Conservation (phyloP, 75 land plant genomes). For the Pinus tabuliformis region DNA sequence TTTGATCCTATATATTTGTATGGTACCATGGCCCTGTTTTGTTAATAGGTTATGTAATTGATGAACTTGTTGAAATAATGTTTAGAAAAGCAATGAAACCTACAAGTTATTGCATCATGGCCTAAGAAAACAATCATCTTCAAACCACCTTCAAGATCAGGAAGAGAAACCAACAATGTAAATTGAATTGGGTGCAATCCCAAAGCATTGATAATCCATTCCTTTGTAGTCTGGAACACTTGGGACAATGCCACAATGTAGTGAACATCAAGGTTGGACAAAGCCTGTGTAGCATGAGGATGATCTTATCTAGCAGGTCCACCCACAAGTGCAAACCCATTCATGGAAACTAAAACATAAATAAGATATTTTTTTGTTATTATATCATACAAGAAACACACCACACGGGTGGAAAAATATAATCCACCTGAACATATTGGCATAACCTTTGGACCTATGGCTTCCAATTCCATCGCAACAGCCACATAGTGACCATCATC, state of each 20-base stretch:
- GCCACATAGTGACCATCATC: slow-evolving; percentile 98
- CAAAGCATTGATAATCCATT: slow-evolving; percentile 91
- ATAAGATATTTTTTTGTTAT: slow-evolving; percentile 81
- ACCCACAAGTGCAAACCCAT: slow-evolving; percentile 97
- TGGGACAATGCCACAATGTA: slow-evolving; percentile 95
- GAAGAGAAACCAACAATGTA: slow-evolving; percentile 93
- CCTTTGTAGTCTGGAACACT: slow-evolving; percentile 99
- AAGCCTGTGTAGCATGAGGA: slow-evolving; percentile 86
- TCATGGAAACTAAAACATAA: slow-evolving; percentile 82
- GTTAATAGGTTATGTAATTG: too few relatives aligned
- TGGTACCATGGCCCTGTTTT: neutral
- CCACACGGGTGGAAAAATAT: slow-evolving; percentile 91
- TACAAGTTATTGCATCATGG: slow-evolving; percentile 89
- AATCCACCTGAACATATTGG: slow-evolving; percentile 97
- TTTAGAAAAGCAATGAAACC: slow-evolving; percentile 5
- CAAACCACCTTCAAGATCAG: slow-evolving; percentile 99
- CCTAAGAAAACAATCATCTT: slow-evolving; percentile 99
- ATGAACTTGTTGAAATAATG: neutral
- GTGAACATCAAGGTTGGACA: slow-evolving; percentile 91
- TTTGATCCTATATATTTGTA: neutral
- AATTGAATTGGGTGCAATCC: slow-evolving; percentile 99
- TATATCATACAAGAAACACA: slow-evolving; percentile 79
- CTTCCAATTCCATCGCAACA: slow-evolving; percentile 97
- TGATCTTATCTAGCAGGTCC: slow-evolving; percentile 99
- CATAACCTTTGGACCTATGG: slow-evolving; percentile 94